Base-by-base conservation (phyloP, 2,329 filamentous ascomycete species). In the Pochonia chlamydosporia region DNA sequence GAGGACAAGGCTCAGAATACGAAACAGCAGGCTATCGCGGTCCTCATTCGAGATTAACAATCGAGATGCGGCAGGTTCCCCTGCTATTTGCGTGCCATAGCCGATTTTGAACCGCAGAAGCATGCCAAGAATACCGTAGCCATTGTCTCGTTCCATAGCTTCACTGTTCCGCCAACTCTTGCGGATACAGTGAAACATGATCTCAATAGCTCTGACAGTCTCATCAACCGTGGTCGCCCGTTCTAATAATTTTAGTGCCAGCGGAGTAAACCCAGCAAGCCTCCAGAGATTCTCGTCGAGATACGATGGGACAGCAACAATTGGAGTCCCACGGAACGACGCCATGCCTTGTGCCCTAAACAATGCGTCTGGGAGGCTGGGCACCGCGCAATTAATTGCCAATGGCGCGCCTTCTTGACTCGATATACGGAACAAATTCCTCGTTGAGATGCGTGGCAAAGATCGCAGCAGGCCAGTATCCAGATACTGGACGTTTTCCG, bases 101-200 rank as follows among this genome's bases (percentile, higher is more conserved):
- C 85, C 86, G 26, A 96, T 73, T 63, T 96, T 96, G 46, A 88
- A 87, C 46, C 89, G 84, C 21, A 99, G 69, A 16, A 97, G 75
- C 65, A 90, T 82, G 35, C 87, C 87, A 43, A 99, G 70, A 30
- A 97, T 87, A 23, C 88, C 86, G 62, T 96, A 99, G 0, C 92
- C 95, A 56, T 95, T 93, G 50, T 95, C 90, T 58, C 88, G 84
- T 65, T 99, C 93, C 87, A 99, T 96, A 23, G 93, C 91, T 63
- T 99, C 95, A 56, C 93, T 97, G 55, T 97, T 97, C 53, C 93
- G 81, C 93, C 95, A 99, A 62, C 87, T 97, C 53, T 87, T 85
- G 54, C 87, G 85, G 43, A 96, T 87, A 50, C 88, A 89, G 54
- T 87, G 82, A 52, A 96, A 90, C 23, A 96, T 74, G 58, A 95